Percentiles rank a stretch among this genome's conserved stretches.
phyloP scores from a whole-genome alignment of 2,329 filamentous ascomycete species.

The Scolecobasidium constrictum region DNA sequence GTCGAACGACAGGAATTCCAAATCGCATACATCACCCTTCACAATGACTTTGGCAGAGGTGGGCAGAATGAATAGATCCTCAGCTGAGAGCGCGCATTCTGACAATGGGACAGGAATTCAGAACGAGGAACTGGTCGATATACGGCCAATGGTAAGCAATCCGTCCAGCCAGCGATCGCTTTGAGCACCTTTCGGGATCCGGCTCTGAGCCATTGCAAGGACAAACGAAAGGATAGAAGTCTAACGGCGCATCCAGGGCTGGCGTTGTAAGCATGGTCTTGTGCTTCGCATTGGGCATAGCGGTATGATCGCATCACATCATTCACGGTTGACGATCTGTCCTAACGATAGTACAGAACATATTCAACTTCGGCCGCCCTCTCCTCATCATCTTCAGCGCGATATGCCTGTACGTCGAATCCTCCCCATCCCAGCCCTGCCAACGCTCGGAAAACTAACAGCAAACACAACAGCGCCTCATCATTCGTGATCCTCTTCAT shows the following conservation, averaged over 20 bases:
- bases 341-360: slow-evolving; percentile 30
- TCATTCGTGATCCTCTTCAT: slow-evolving; percentile 41
- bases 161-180: slow-evolving; percentile 11
- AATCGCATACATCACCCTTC: too few species aligned
- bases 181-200: too few species aligned
- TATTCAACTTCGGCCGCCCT: slow-evolving; percentile 46
- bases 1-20: too few species aligned
- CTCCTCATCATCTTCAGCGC: slow-evolving; percentile 51
- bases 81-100: too few species aligned
- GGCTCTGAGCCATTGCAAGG: too few species aligned
- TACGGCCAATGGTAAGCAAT: slow-evolving; percentile 58
- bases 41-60: slow-evolving; percentile 50
- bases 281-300: slow-evolving; percentile 56
- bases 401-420: slow-evolving; percentile 34
- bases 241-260: slow-evolving; percentile 27
- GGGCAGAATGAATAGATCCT: too few species aligned
- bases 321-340: too few species aligned
- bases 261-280: slow-evolving; percentile 52
- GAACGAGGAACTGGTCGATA: slow-evolving; percentile 57
- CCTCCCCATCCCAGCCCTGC: neutral
- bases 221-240: too few species aligned
- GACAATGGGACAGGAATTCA: too few species aligned
- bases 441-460: neutral
- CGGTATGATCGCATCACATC: slow-evolving; percentile 19
- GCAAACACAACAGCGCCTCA: slow-evolving; percentile 26